Percentiles rank a stretch among this genome's conserved stretches.
Conservation (phyloP, 2,329 filamentous ascomycete genomes). For the Penicillium verrucosum region DNA sequence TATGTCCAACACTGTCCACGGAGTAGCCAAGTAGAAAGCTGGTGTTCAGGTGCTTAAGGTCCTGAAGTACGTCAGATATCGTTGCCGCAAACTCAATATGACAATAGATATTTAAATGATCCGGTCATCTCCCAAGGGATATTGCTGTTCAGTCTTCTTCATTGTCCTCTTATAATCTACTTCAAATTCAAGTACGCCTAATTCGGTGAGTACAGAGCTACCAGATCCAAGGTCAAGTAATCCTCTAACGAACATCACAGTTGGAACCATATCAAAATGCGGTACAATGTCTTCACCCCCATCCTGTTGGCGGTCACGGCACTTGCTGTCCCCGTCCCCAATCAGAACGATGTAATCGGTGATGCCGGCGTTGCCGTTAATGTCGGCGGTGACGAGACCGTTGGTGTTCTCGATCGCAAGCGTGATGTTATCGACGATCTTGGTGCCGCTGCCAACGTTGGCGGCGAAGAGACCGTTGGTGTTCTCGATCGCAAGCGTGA, state of each 20-base stretch:
- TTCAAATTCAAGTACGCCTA: neutral
- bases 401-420: neutral
- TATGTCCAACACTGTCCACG: neutral
- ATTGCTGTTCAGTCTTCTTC: neutral
- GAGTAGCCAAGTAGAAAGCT: neutral
- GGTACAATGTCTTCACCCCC: constrained; percentile 6
- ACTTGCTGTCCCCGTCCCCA: constrained; percentile 7
- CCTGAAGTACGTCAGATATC: constrained; percentile 1
- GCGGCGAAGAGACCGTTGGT: neutral
- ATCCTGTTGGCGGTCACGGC: constrained; percentile 4
- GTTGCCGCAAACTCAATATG: neutral
- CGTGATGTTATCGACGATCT: neutral
- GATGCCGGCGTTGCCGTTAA: neutral
- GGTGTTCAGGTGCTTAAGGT: neutral
- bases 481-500: too few species aligned
- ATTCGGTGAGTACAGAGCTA: neutral
- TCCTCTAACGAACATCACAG: neutral
- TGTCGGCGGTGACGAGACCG: neutral
- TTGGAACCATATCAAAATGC: neutral
- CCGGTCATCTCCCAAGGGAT: neutral
- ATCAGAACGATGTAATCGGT: neutral
- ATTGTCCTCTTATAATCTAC: neutral
- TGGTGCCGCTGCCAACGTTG: neutral
- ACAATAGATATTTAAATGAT: neutral
- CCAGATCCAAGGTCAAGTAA: neutral